Base-by-base conservation (phyloP, 2,329 filamentous ascomycete species). In the Epicoccum nigrum region DNA sequence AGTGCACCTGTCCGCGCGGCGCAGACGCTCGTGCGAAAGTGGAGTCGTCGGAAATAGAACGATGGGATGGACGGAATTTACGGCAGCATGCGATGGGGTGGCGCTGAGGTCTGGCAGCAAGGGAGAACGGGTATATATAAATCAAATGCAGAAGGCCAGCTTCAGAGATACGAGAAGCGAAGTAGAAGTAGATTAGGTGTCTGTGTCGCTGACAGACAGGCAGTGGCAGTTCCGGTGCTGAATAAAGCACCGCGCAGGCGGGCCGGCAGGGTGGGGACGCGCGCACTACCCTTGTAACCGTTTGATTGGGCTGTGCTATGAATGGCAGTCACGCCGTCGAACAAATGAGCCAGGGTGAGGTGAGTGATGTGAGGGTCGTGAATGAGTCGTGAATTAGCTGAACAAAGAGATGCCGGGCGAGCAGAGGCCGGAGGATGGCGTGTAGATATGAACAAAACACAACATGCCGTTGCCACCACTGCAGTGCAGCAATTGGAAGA, bases 141-240 rank as follows among this genome's bases (percentile, higher is more conserved):
- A 25, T 17, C 23, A 50, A 35, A 15, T 32, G 40, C 40, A 54
- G 64, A 70, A 67, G 67, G 41, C 64, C 67, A 65, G 67, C 66
- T 67, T 63, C 60, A 56, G 55, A 46, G 56, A 56, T 59, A 61
- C 54, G 58, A 62, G 62, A 65, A 59, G 60, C 51, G 53, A 56
- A 11, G 30, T 53, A 53, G 53, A 56, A 11, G 30, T 53, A 53
- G 51, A 56, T 60, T 60, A 60, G 56, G 61, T 55, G 49, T 46
- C 43, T 56, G 61, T 55, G 49, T 46, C 43, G 49, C 38, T 28
- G 38, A 25, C 27, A 51, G 49, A 46, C 44, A 7, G 40, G 52
- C 46, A 46, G 45, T 25, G 40, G 52, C 46, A 51, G 55, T 48
- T 49, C 34, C 49, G 46, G 53, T 48, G 44, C 54, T 56, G 55